Evolutionary conservation across 2,329 filamentous ascomycete species (phyloP).

Genomic region (Fusarium coicis): DNA sequence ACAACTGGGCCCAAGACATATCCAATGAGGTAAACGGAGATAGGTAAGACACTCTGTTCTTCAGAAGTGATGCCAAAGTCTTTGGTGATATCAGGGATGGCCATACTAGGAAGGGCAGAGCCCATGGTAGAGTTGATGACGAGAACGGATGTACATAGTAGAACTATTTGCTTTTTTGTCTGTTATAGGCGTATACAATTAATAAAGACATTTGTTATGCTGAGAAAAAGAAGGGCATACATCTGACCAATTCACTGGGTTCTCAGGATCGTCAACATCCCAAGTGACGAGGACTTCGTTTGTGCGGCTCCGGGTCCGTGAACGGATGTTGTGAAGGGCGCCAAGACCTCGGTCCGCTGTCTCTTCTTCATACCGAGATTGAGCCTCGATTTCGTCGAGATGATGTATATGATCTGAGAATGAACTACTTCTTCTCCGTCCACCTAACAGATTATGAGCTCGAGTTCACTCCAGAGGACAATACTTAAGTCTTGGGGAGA

Average conservation of each 20-base stretch:
- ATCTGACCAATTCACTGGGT: slow-evolving; percentile 63
- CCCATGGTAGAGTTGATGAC: slow-evolving; percentile 77
- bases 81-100: slow-evolving; percentile 65
- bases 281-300: slow-evolving; percentile 56
- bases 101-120: slow-evolving; percentile 72
- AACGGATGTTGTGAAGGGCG: slow-evolving; percentile 49
- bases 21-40: slow-evolving; percentile 72
- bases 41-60: slow-evolving; percentile 63
- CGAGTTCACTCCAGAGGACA: not conserved
- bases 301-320: slow-evolving; percentile 47
- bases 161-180: slow-evolving; percentile 64
- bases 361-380: slow-evolving; percentile 55
- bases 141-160: slow-evolving; percentile 65
- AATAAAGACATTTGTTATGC: not conserved
- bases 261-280: slow-evolving; percentile 60
- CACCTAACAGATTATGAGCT: slow-evolving; percentile 37
- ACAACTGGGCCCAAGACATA: slow-evolving; percentile 71
- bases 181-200: slow-evolving; percentile 40
- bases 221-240: slow-evolving; percentile 39
- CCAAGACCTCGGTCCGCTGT: slow-evolving; percentile 50
- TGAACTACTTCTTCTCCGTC: slow-evolving; percentile 41
- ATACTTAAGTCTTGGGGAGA: not conserved
- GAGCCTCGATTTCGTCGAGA: slow-evolving; percentile 54
- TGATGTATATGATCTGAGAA: slow-evolving; percentile 40
- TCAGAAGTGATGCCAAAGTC: slow-evolving; percentile 66